A percentile compares a stretch with the other conserved stretches of the same genome.
Evolutionary conservation across 108 stramenopile species (phyloP).

Genomic region (Fragilariopsis cylindrus): DNA sequence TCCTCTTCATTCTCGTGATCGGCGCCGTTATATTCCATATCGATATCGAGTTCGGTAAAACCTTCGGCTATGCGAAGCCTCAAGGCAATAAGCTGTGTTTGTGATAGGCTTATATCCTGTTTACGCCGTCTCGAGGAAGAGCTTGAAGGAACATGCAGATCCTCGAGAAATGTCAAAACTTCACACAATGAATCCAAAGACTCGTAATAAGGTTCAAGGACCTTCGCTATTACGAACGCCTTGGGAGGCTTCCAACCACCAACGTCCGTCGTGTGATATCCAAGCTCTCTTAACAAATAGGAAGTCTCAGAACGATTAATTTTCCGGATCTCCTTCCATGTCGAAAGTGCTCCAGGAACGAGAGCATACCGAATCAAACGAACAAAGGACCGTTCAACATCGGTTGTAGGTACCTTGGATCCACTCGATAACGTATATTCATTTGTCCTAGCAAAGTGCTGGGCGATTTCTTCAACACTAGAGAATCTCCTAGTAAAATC

Average conservation of each 20-base stretch:
- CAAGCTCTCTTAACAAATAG: not conserved
- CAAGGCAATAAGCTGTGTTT: slow-evolving; percentile 3
- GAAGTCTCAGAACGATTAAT: slow-evolving; percentile 7
- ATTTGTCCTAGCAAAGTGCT: slow-evolving; percentile 3
- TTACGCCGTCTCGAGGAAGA: not conserved
- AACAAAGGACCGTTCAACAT: not conserved
- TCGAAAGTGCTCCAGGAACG: slow-evolving; percentile 6
- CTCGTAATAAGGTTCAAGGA: not conserved
- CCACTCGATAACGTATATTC: not conserved
- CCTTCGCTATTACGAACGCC: not conserved
- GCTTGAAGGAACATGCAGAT: not conserved
- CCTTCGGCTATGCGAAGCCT: slow-evolving; percentile 13
- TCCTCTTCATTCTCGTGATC: not conserved
- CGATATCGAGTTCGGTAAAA: not conserved
- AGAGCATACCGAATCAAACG: slow-evolving; percentile 1
- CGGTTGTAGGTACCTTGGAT: not conserved
- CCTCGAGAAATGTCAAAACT: not conserved
- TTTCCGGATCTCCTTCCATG: not conserved
- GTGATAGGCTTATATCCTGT: not conserved
- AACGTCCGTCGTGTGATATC: not conserved
- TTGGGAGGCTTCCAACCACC: not conserved
- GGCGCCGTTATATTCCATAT: not conserved
- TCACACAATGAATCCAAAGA: slow-evolving; percentile 7
- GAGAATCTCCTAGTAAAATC: not conserved
- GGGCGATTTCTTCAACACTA: not conserved